These are phyloP conservation scores for Brassica balearica DNA, from an alignment of 441 rosid genomes.

Conservation along the genomic window DNA sequence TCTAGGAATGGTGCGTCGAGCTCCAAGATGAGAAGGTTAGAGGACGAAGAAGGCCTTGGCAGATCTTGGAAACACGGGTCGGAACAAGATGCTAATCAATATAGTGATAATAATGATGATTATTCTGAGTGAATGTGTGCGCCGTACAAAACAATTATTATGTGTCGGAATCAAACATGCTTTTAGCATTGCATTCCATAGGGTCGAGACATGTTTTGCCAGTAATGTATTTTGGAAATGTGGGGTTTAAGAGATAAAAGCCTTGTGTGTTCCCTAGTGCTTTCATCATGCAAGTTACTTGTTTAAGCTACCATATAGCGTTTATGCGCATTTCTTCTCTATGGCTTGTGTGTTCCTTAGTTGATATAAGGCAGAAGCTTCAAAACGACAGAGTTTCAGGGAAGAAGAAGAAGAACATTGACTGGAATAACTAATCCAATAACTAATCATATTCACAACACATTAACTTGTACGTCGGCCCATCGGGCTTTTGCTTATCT, in stretches of 20 bases:
- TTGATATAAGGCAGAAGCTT: too few relatives aligned
- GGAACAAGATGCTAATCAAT: slow-evolving; percentile 55
- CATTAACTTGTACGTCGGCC: too few relatives aligned
- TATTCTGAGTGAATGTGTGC: slow-evolving; percentile 59
- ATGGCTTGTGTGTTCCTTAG: too few relatives aligned
- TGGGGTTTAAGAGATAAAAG: neutral
- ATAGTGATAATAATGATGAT: slow-evolving; percentile 70
- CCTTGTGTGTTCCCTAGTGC: neutral
- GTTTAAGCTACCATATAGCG: neutral
- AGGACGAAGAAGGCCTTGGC: slow-evolving; percentile 62
- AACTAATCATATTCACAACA: too few relatives aligned
- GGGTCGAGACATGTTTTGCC: slow-evolving; percentile 16
- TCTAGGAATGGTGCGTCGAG: slow-evolving; percentile 54
- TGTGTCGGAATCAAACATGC: slow-evolving; percentile 20
- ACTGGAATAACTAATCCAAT: too few relatives aligned
- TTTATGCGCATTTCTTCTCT: too few relatives aligned
- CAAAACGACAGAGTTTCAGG: too few relatives aligned
- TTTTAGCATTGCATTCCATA: slow-evolving; percentile 34
- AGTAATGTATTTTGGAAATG: neutral
- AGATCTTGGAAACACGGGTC: slow-evolving; percentile 49
- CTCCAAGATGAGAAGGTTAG: slow-evolving; percentile 63
- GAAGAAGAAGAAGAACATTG: too few relatives aligned
- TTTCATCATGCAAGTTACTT: neutral
- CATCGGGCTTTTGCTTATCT: too few relatives aligned
- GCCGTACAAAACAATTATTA: neutral